phyloP scores from a whole-genome alignment of 2,329 filamentous ascomycete species.

The Colletotrichum brevisporum region DNA sequence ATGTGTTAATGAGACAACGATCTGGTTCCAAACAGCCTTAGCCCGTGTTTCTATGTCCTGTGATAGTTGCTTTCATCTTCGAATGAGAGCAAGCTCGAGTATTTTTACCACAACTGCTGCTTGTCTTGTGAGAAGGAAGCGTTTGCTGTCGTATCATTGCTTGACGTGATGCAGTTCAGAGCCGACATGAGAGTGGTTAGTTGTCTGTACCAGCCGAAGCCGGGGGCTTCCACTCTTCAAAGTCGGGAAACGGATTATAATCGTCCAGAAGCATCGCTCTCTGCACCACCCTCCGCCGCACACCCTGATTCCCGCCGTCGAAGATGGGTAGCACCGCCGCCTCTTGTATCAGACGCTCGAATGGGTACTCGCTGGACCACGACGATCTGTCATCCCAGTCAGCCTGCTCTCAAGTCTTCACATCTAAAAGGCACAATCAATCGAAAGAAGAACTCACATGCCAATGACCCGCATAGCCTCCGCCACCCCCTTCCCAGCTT shows the following conservation, averaged over 20 bases:
- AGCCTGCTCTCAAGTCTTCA: background rate
- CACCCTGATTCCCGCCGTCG: slow-evolving; percentile 41
- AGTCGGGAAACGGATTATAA: slow-evolving; percentile 24
- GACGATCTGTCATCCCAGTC: background rate
- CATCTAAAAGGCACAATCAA: background rate
- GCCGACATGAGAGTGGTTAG: too few relatives aligned
- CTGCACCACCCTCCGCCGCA: slow-evolving; percentile 34
- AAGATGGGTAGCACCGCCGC: slow-evolving; percentile 37
- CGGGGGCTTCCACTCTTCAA: background rate
- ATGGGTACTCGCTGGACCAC: background rate
- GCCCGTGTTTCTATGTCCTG: too few relatives aligned
- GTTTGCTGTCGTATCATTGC: too few relatives aligned
- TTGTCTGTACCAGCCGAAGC: too few relatives aligned
- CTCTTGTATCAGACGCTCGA: slow-evolving; percentile 17
- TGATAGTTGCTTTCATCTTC: too few relatives aligned
- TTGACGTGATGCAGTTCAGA: too few relatives aligned
- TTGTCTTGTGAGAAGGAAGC: too few relatives aligned
- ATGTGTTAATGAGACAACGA: too few relatives aligned
- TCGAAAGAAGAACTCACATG: slow-evolving; percentile 51
- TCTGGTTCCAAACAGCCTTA: too few relatives aligned
- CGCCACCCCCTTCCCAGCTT: slow-evolving; percentile 60
- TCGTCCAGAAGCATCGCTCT: slow-evolving; percentile 8
- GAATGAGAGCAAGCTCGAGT: too few relatives aligned
- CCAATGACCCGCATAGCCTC: slow-evolving; percentile 68
- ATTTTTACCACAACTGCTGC: too few relatives aligned